phyloP scores from a whole-genome alignment of 2,329 filamentous ascomycete genomes.

The Fusarium drepaniforme region DNA sequence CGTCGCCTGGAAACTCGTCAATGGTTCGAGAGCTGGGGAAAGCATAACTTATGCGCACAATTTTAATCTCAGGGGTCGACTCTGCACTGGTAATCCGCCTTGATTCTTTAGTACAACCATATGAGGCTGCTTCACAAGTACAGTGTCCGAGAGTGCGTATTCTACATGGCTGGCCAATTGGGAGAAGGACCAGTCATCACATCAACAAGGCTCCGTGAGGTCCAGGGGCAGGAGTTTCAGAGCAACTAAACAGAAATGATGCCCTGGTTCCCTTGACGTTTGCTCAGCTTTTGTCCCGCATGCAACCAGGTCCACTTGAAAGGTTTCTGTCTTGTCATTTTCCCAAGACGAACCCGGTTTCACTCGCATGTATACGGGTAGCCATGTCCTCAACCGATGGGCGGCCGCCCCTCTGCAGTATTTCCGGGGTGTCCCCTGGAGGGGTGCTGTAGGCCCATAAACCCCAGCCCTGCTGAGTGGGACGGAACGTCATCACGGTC shows the following conservation, averaged over 20 bases:
- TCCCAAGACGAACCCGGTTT: not conserved
- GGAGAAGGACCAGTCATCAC: not conserved
- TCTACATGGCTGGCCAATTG: not conserved
- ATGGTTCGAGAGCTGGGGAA: not conserved
- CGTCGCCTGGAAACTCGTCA: not conserved
- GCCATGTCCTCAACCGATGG: not conserved
- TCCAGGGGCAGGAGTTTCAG: not conserved
- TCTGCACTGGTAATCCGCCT: not conserved
- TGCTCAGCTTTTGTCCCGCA: not conserved
- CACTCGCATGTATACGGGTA: not conserved
- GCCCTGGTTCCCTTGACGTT: not conserved
- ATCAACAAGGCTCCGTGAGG: not conserved
- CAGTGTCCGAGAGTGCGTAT: not conserved
- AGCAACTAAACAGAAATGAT: not conserved
- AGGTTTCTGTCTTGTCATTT: not conserved
- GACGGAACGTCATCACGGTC: not conserved
- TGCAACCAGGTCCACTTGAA: not conserved
- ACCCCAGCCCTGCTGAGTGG: not conserved
- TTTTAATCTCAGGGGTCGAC: not conserved
- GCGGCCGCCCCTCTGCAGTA: not conserved
- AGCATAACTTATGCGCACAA: not conserved
- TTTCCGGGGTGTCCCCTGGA: not conserved
- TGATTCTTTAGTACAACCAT: not conserved
- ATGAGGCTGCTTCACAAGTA: not conserved
- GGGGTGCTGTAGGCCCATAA: not conserved